phyloP scores from a whole-genome alignment of 2,329 filamentous ascomycete species.

The Daldinia sp. region DNA sequence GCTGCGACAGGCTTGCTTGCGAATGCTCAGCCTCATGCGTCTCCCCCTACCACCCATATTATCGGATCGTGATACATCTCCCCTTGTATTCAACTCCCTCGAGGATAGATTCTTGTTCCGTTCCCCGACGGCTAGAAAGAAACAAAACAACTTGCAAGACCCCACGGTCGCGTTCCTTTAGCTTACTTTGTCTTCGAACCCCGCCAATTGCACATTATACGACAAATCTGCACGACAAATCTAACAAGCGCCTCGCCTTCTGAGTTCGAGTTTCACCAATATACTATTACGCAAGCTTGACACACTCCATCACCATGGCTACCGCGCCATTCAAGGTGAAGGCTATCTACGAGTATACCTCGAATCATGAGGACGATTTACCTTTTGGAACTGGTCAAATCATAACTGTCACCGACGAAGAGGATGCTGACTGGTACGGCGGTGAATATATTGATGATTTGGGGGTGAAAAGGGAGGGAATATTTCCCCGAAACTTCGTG shows the following conservation, averaged over 20 bases:
- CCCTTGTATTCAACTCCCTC: not conserved
- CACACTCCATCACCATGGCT: conserved; percentile 65
- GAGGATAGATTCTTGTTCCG: not conserved
- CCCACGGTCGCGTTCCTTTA: conserved; percentile 44
- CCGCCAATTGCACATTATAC: conserved; percentile 35
- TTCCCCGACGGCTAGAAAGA: not conserved
- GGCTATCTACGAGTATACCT: conserved; percentile 93
- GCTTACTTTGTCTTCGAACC: conserved; percentile 30
- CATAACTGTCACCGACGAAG: conserved; percentile 91
- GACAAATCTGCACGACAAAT: too few species aligned
- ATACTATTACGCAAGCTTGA: conserved; percentile 40
- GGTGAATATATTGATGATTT: conserved; percentile 84
- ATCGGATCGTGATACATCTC: conserved; percentile 32
- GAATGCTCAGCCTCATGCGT: conserved; percentile 45
- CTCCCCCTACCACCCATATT: conserved; percentile 38
- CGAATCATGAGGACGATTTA: conserved; percentile 93
- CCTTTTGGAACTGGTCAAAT: conserved; percentile 85
- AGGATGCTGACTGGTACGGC: conserved; percentile 93
- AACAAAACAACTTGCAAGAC: conserved; percentile 6
- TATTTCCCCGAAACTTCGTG: conserved; percentile 97
- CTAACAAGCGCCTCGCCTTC: conserved; percentile 15
- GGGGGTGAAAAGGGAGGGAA: conserved; percentile 80
- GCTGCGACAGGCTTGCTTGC: conserved; percentile 51
- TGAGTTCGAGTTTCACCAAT: conserved; percentile 30
- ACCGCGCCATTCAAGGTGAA: conserved; percentile 87